Base-by-base conservation (phyloP, 2,329 filamentous ascomycete species). In the Aspergillus sp. region DNA sequence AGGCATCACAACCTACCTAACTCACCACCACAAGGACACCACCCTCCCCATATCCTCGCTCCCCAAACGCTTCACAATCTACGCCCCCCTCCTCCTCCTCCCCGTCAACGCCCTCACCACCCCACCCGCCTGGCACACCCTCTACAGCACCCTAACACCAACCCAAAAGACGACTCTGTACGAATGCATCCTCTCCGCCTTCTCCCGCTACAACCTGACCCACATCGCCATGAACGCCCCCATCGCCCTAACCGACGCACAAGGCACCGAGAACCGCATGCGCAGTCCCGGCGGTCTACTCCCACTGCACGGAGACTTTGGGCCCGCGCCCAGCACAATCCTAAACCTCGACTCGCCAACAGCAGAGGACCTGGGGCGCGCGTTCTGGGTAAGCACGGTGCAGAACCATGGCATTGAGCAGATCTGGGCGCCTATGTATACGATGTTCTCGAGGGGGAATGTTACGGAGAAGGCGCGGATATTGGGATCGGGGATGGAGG, bases 391-490 rank as follows among this genome's bases (percentile, higher is more conserved):
- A 0, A 84, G 83, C 11, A 88, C 89, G 4, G 86, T 83, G 55
- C 92, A 96, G 73, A 91, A 92, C 70, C 83, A 85, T 60, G 90
- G 89, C 2, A 90, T 98, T 60, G 77, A 80, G 38, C 94, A 98
- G 78, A 88, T 84, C 2, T 98, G 93, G 93, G 90, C 92, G 1
- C 94, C 94, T 13, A 78, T 88, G 0, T 93, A 92, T 82, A 96
- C 92, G 25, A 97, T 97, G 93, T 98, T 98, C 74, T 92, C 89
- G 63, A 85, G 92, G 1, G 93, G 94, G 3, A 98, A 97, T 75
- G 82, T 97, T 61, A 90, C 88, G 54, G 94, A 98, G 77, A 98
- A 97, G 73, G 87, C 90, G 0, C 82, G 94, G 11, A 77, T 97
- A 1, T 76, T 96, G 4, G 73, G 72, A 25, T 25, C 23, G 23